These are phyloP conservation scores for Bisporella sp. DNA, from an alignment of 2,329 filamentous ascomycete genomes.

Conservation along the genomic window DNA sequence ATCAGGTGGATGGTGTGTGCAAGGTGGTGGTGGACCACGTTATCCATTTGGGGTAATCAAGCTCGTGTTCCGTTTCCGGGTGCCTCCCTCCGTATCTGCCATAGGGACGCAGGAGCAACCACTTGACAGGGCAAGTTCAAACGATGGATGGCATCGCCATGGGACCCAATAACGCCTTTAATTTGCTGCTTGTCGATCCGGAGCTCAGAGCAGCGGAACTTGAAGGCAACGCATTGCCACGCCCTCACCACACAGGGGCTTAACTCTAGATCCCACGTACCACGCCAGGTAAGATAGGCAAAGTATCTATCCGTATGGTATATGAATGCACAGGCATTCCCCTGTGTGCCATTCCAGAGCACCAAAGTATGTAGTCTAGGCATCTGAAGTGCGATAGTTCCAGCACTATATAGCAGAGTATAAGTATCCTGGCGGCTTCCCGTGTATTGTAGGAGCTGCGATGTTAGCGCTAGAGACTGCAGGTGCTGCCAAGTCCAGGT, in stretches of 20 bases:
- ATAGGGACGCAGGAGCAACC: conserved; percentile 27
- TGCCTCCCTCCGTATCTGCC: conserved; percentile 27
- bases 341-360: conserved; percentile 28
- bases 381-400: conserved; percentile 17
- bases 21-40: too few species aligned
- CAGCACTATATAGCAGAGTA: conserved; percentile 20
- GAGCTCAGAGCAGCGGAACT: conserved; percentile 13
- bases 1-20: too few species aligned
- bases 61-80: too few species aligned
- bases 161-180: conserved; percentile 18
- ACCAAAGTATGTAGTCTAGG: conserved; percentile 28
- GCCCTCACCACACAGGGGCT: conserved; percentile 20
- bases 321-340: conserved; percentile 27
- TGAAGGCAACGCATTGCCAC: conserved; percentile 19
- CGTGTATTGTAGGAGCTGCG: conserved; percentile 19
- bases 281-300: conserved; percentile 27
- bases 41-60: too few species aligned
- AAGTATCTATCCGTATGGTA: conserved; percentile 18
- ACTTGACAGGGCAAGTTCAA: conserved; percentile 27
- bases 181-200: conserved; percentile 18
- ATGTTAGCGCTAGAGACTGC: conserved; percentile 29
- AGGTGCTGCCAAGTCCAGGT: conserved; percentile 25
- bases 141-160: conserved; percentile 28
- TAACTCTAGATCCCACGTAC: conserved; percentile 27
- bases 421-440: conserved; percentile 14